Evolutionary conservation across 2,329 filamentous ascomycete genomes (phyloP).

Genomic region (Hirsutella minnesotensis): DNA sequence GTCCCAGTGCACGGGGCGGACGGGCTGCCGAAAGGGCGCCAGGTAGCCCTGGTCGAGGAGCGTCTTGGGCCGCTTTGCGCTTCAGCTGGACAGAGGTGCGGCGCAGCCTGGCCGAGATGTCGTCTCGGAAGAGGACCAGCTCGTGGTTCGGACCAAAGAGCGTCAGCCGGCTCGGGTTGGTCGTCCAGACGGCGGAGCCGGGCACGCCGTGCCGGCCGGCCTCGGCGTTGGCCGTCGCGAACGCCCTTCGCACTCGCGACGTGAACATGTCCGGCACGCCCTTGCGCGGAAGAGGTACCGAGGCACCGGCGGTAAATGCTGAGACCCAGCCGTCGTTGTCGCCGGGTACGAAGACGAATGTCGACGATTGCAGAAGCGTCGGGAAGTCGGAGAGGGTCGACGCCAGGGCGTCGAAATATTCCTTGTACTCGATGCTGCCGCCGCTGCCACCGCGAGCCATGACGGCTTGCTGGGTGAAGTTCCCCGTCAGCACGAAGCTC

Average conservation of each 20-base stretch:
- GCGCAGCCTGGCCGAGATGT: slow-evolving; percentile 68
- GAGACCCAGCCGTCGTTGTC: slow-evolving; percentile 98
- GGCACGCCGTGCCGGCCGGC: slow-evolving; percentile 28
- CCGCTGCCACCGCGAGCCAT: slow-evolving; percentile 58
- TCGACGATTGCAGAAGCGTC: slow-evolving; percentile 62
- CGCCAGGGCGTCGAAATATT: slow-evolving; percentile 83
- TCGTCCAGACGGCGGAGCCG: slow-evolving; percentile 68
- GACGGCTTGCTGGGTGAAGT: slow-evolving; percentile 59
- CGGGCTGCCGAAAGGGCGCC: slow-evolving; percentile 70
- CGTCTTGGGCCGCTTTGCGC: slow-evolving; percentile 47
- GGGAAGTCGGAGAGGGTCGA: slow-evolving; percentile 75
- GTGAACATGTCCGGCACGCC: slow-evolving; percentile 83
- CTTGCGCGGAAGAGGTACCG: slow-evolving; percentile 56
- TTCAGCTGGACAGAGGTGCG: slow-evolving; percentile 65
- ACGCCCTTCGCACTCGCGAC: slow-evolving; percentile 68
- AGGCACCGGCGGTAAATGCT: slow-evolving; percentile 66
- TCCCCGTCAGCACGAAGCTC: slow-evolving; percentile 73
- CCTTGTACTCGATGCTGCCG: slow-evolving; percentile 92
- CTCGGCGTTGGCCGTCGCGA: slow-evolving; percentile 67
- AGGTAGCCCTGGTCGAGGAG: slow-evolving; percentile 84
- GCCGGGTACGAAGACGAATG: slow-evolving; percentile 87
- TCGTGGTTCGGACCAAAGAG: slow-evolving; percentile 85
- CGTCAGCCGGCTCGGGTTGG: slow-evolving; percentile 70
- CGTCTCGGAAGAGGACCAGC: slow-evolving; percentile 76
- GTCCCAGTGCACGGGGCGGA: slow-evolving; percentile 84